Conservation (phyloP, 805 yeast genomes). For the Ogataea populi-albae region DNA sequence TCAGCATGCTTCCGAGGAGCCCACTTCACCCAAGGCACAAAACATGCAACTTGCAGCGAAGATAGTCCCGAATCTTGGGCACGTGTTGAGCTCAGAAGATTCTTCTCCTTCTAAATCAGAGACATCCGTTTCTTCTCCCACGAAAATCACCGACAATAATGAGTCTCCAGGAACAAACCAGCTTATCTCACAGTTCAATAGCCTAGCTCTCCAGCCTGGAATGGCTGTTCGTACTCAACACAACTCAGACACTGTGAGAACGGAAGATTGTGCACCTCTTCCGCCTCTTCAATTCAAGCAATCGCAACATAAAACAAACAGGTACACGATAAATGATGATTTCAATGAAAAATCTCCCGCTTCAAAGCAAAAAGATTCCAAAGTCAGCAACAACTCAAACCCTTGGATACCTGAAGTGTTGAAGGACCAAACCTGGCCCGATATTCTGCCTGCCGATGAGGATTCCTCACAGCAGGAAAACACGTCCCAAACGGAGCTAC, state of each 20-base stretch:
- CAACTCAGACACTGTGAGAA: constrained; percentile 19
- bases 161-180: constrained; percentile 8
- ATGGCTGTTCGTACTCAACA: background rate
- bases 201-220: constrained; percentile 3
- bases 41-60: too few species aligned
- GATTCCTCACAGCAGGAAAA: background rate
- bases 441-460: constrained; percentile 5
- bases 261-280: constrained; percentile 20
- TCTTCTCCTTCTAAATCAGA: constrained; percentile 2
- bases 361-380: constrained; percentile 2
- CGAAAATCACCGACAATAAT: constrained; percentile 6
- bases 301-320: constrained; percentile 9
- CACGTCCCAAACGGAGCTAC: background rate
- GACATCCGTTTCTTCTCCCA: background rate
- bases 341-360: constrained; percentile 19
- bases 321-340: constrained; percentile 18
- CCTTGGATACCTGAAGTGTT: constrained; percentile 29
- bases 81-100: too few species aligned
- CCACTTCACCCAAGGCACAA: too few species aligned
- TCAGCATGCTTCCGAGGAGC: too few species aligned
- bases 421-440: constrained; percentile 28
- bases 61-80: too few species aligned
- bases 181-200: constrained; percentile 4
- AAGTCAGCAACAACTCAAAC: background rate
- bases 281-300: constrained; percentile 4